Evolutionary conservation across 2,329 filamentous ascomycete species (phyloP).

Genomic region (Fusarium solani-melongenae): DNA sequence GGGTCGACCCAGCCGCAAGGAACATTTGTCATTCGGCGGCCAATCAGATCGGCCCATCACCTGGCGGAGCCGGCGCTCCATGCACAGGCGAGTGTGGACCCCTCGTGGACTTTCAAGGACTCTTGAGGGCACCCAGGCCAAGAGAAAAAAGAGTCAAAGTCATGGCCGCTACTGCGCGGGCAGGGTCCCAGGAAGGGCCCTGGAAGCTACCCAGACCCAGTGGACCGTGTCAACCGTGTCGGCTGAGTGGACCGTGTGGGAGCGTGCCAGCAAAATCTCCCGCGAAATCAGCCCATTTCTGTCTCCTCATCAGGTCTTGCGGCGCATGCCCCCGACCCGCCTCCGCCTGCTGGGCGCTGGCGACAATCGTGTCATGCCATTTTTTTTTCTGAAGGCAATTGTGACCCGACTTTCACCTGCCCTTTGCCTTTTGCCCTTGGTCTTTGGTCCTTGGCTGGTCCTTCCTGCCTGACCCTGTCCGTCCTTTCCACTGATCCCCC

Average conservation of each 20-base stretch:
- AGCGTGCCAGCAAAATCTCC: conserved; percentile 44
- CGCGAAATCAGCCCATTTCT: conserved; percentile 52
- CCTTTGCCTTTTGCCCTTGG: conserved; percentile 17
- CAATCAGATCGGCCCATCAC: conserved; percentile 20
- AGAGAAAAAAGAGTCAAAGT: background rate
- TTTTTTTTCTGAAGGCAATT: conserved; percentile 43
- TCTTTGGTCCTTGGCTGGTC: conserved; percentile 18
- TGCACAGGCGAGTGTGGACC: conserved; percentile 26
- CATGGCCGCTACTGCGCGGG: background rate
- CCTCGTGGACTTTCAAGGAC: conserved; percentile 2
- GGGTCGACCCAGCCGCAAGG: conserved; percentile 22
- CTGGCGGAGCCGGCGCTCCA: conserved; percentile 17
- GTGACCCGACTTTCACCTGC: conserved; percentile 37
- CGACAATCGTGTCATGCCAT: conserved; percentile 51
- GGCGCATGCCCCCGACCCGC: conserved; percentile 41
- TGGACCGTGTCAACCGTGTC: conserved; percentile 34
- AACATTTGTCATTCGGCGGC: conserved; percentile 21
- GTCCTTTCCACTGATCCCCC: conserved; percentile 16
- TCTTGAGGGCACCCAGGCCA: conserved; percentile 4
- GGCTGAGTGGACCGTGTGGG: conserved; percentile 35
- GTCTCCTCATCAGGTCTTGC: conserved; percentile 47
- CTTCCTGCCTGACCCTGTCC: conserved; percentile 18
- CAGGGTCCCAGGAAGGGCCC: conserved; percentile 17
- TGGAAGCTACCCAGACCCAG: conserved; percentile 35
- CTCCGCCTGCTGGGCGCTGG: conserved; percentile 41